phyloP scores from a whole-genome alignment of 768 basidiomycete genomes.

The Auricularia sp. region DNA sequence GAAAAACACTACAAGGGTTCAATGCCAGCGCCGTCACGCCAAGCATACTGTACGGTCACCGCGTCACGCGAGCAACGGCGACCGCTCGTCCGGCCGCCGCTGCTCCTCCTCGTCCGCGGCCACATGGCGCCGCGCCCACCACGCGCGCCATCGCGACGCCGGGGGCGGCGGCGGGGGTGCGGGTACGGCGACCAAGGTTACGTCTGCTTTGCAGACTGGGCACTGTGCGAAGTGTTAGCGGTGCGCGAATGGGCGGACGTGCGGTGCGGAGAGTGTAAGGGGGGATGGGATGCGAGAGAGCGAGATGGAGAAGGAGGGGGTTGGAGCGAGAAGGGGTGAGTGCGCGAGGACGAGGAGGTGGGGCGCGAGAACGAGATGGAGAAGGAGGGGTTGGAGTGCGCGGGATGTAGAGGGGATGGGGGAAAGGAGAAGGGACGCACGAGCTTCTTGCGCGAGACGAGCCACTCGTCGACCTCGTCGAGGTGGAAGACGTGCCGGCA shows the following conservation, averaged over 20 bases:
- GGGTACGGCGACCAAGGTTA: conserved; percentile 36
- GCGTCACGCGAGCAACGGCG: neutral
- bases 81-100: neutral
- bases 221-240: conserved; percentile 39
- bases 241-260: too few relatives aligned
- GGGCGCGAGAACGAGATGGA: neutral
- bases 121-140: neutral
- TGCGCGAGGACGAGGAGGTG: conserved; percentile 5
- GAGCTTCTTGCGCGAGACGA: conserved; percentile 85
- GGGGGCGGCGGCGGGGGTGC: neutral
- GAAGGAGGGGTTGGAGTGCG: neutral
- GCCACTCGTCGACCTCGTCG: conserved; percentile 84
- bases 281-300: too few relatives aligned
- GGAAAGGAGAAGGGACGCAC: conserved; percentile 35
- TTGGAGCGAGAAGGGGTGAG: too few relatives aligned
- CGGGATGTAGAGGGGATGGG: too few relatives aligned
- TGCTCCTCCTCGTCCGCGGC: neutral
- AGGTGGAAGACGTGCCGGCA: conserved; percentile 95
- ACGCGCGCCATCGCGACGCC: neutral
- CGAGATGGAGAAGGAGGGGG: too few relatives aligned
- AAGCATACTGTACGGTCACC: too few relatives aligned
- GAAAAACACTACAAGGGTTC: too few relatives aligned
- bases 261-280: too few relatives aligned
- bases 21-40: too few relatives aligned
- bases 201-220: conserved; percentile 86